Percentiles rank a stretch among this genome's conserved stretches.
phyloP scores from a whole-genome alignment of 768 basidiomycete species.

The Suillus luteus region DNA sequence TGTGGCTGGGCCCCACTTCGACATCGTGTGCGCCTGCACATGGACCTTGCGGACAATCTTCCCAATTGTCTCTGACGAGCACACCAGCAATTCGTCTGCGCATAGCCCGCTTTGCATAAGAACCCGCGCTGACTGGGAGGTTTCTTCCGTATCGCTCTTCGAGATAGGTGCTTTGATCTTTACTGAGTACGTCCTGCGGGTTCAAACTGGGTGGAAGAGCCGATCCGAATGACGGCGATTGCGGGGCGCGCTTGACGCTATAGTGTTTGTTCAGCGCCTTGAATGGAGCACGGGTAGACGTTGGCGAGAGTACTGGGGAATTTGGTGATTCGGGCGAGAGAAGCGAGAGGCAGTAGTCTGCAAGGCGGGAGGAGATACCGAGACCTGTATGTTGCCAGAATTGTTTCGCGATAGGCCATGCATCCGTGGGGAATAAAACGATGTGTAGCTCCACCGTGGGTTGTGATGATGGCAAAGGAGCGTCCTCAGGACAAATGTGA shows the following conservation, averaged over 20 bases:
- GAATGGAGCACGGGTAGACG: slow-evolving; percentile 34
- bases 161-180: slow-evolving; percentile 74
- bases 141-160: slow-evolving; percentile 97
- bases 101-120: slow-evolving; percentile 83
- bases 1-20: slow-evolving; percentile 59
- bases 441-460: slow-evolving; percentile 68
- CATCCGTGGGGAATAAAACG: slow-evolving; percentile 67
- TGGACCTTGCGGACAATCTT: slow-evolving; percentile 35
- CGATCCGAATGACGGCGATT: slow-evolving; percentile 16
- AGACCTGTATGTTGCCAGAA: slow-evolving; percentile 97
- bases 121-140: slow-evolving; percentile 68
- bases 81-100: slow-evolving; percentile 90
- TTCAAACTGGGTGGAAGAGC: slow-evolving; percentile 12
- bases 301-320: slow-evolving; percentile 27
- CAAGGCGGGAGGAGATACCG: slow-evolving; percentile 86
- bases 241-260: slow-evolving; percentile 32
- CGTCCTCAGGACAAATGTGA: slow-evolving; percentile 64
- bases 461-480: slow-evolving; percentile 19
- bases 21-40: slow-evolving; percentile 48
- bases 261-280: slow-evolving; percentile 63
- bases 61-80: slow-evolving; percentile 57
- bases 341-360: slow-evolving; percentile 78
- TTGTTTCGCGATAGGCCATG: slow-evolving; percentile 72
- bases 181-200: slow-evolving; percentile 50
- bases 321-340: slow-evolving; percentile 44